A percentile compares a stretch with the other conserved stretches of the same genome.
Conservation (phyloP, 768 basidiomycete genomes). For the Stropharia rugosoannulata region DNA sequence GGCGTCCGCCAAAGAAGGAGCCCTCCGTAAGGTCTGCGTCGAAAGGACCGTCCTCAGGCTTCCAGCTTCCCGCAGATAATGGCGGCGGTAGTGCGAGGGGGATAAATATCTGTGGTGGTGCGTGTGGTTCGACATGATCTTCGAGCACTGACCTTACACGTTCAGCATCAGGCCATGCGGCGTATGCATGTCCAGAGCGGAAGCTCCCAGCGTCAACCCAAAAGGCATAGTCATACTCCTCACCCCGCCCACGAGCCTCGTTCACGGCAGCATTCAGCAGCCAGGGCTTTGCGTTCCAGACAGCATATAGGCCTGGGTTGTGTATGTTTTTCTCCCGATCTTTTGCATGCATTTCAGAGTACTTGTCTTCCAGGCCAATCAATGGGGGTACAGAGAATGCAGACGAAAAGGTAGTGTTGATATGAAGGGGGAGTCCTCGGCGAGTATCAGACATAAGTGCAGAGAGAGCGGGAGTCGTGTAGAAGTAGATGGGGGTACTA, state of each 20-base stretch:
- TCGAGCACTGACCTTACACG: slow-evolving; percentile 40
- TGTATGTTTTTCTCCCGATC: slow-evolving; percentile 45
- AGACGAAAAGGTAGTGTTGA: slow-evolving; percentile 45
- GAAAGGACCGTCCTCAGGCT: slow-evolving; percentile 45
- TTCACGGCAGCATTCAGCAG: slow-evolving; percentile 42
- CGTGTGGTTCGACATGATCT: too few species aligned
- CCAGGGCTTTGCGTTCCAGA: slow-evolving; percentile 57
- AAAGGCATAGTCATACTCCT: slow-evolving; percentile 51
- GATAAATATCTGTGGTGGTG: slow-evolving; percentile 38
- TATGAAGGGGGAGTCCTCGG: slow-evolving; percentile 27
- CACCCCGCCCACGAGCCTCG: slow-evolving; percentile 20
- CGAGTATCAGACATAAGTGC: not conserved
- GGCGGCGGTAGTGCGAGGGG: slow-evolving; percentile 40
- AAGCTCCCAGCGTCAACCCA: slow-evolving; percentile 62
- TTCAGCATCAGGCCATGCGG: slow-evolving; percentile 44
- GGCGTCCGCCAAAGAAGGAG: slow-evolving; percentile 58
- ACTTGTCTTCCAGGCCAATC: slow-evolving; percentile 26
- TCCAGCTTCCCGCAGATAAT: slow-evolving; percentile 33
- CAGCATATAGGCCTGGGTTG: slow-evolving; percentile 49
- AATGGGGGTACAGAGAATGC: slow-evolving; percentile 52
- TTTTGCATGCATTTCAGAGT: slow-evolving; percentile 39
- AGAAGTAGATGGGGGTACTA: slow-evolving; percentile 55
- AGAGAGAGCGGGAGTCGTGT: slow-evolving; percentile 40
- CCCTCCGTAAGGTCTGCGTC: slow-evolving; percentile 54
- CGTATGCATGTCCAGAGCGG: slow-evolving; percentile 39